A percentile compares a stretch with the other conserved stretches of the same genome.
Evolutionary conservation across 129 eudicot genomes (phyloP).

Genomic region (Centella asiatica): DNA sequence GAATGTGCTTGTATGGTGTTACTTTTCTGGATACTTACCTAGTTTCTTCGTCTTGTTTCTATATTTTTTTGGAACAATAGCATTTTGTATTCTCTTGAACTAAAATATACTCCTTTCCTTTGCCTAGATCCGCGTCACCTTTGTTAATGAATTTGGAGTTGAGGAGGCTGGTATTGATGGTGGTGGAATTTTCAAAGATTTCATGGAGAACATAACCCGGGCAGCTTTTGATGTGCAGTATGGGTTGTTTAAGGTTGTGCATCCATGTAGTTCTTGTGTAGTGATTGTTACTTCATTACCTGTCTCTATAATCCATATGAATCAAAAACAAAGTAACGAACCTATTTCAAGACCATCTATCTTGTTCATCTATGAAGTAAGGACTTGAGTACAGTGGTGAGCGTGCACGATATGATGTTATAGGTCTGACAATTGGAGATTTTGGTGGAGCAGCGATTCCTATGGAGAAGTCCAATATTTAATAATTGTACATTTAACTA

Average conservation of each 20-base stretch:
- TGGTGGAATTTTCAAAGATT: conserved; percentile 97
- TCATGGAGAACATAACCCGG: conserved; percentile 90
- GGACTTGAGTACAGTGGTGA: no score
- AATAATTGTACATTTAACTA: no score
- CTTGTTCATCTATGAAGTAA: no score
- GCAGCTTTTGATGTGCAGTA: conserved; percentile 96
- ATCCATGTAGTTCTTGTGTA: conserved; percentile 5
- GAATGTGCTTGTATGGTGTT: not conserved
- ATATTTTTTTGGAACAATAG: not conserved
- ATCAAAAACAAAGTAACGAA: not conserved
- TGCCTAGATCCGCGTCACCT: conserved; percentile 82
- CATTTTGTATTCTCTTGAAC: conserved; percentile 5
- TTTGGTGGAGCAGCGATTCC: no score
- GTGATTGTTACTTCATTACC: not conserved
- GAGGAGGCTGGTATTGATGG: conserved; percentile 99
- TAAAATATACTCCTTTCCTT: conserved; percentile 10
- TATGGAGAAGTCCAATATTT: no score
- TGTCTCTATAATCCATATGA: not conserved
- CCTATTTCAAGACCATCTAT: no score
- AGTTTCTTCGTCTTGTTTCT: not conserved
- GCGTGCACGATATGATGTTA: no score
- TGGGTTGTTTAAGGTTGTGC: conserved; percentile 83
- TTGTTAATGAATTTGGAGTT: conserved; percentile 87
- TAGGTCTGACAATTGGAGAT: no score
- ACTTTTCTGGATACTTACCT: conserved; percentile 8